These are phyloP conservation scores for Sodiomyces alkalinus DNA, from an alignment of 2,329 filamentous ascomycete species.

Conservation along the genomic window DNA sequence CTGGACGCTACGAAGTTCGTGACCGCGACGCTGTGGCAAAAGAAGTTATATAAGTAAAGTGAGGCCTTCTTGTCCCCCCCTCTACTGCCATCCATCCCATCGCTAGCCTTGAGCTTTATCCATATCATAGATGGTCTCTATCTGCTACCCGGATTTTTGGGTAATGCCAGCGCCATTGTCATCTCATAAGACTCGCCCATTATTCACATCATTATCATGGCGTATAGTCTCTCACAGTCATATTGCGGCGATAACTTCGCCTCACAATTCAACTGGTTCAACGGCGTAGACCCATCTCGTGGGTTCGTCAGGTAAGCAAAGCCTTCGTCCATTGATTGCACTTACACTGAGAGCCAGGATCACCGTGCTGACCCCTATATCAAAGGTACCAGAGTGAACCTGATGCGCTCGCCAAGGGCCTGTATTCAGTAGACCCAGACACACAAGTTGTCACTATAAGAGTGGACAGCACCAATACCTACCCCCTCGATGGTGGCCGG, in stretches of 20 bases:
- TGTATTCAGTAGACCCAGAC: constrained; percentile 25
- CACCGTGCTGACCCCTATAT: constrained; percentile 1
- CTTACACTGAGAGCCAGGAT: not conserved
- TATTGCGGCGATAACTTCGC: constrained; percentile 28
- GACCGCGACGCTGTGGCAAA: no score
- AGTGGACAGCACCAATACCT: constrained; percentile 25
- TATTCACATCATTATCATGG: constrained; percentile 5
- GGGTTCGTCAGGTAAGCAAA: constrained; percentile 54
- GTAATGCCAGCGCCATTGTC: no score
- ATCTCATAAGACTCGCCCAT: no score
- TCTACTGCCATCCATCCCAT: no score
- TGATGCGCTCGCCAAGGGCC: constrained; percentile 21
- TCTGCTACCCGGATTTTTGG: no score
- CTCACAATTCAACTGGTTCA: constrained; percentile 33
- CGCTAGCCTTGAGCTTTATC: no score
- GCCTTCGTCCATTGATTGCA: constrained; percentile 15
- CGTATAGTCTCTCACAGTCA: constrained; percentile 25
- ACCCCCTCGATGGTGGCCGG: constrained; percentile 23
- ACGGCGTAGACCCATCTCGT: constrained; percentile 42
- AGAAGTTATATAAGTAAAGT: no score
- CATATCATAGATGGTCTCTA: no score
- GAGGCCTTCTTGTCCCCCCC: no score
- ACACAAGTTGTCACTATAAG: constrained; percentile 28
- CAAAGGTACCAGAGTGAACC: constrained; percentile 26
- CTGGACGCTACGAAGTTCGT: no score